Evolutionary conservation across 139 green algal genomes (phyloP).

Genomic region (Closterium sp.): DNA sequence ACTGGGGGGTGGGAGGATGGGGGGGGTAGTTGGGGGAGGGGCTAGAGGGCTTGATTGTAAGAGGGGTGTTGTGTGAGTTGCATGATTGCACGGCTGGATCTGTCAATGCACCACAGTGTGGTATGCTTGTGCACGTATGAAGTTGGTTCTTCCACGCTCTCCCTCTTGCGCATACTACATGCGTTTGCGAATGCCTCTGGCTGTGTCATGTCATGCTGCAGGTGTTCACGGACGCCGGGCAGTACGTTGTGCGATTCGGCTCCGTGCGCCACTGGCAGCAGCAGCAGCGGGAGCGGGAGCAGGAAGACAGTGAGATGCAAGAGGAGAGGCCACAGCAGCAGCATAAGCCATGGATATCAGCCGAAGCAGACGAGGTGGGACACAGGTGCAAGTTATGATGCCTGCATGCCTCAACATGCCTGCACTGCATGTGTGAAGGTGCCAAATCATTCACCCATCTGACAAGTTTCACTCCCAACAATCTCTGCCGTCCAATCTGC

Average conservation of each 20-base stretch:
- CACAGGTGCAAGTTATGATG: not conserved
- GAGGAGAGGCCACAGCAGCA: not conserved
- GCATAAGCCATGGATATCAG: not conserved
- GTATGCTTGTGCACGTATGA: not conserved
- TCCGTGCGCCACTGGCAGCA: slow-evolving; percentile 5
- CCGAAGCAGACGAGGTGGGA: not conserved
- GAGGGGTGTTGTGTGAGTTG: not conserved
- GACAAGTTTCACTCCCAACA: too few species aligned
- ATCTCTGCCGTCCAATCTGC: too few species aligned
- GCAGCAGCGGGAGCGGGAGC: not conserved
- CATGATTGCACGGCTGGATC: not conserved
- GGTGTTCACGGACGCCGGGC: slow-evolving; percentile 48
- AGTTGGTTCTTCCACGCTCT: too few species aligned
- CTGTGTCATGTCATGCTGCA: not conserved
- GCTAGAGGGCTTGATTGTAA: not conserved
- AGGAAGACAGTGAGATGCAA: not conserved
- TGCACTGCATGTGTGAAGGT: too few species aligned
- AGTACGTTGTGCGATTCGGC: slow-evolving; percentile 45
- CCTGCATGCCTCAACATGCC: too few species aligned
- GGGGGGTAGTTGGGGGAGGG: not conserved
- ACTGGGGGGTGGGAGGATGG: not conserved
- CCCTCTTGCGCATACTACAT: not conserved
- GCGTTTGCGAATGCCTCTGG: not conserved
- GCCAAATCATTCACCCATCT: too few species aligned
- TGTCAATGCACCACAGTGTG: not conserved